Conservation (phyloP, 371 early-diverging fungal genomes). For the Umbelopsis sp. region DNA sequence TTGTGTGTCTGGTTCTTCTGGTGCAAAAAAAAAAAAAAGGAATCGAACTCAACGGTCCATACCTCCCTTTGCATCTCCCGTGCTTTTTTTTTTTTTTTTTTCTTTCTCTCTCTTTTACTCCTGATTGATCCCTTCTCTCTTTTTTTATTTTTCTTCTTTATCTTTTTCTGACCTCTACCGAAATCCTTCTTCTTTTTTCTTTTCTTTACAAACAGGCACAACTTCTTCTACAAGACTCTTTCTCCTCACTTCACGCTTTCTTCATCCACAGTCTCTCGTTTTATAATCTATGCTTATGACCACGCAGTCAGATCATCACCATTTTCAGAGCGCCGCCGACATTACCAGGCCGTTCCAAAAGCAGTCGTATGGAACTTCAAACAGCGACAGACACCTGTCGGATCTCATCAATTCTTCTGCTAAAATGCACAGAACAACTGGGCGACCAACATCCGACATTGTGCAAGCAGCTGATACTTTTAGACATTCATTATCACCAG, state of each 20-base stretch:
- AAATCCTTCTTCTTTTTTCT: constrained; percentile 18
- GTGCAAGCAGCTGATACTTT: constrained; percentile 31
- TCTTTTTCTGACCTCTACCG: constrained; percentile 18
- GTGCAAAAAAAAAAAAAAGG: background rate
- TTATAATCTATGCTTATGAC: constrained; percentile 10
- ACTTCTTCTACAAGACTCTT: constrained; percentile 6
- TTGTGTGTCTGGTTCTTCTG: background rate
- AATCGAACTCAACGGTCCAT: background rate
- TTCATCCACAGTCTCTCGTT: constrained; percentile 19
- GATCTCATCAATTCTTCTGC: constrained; percentile 33
- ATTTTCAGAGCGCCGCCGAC: background rate
- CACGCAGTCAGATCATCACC: constrained; percentile 12
- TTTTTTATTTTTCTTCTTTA: constrained; percentile 24
- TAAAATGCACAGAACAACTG: background rate
- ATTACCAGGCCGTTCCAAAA: background rate
- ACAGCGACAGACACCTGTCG: constrained; percentile 33
- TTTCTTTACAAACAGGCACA: constrained; percentile 9
- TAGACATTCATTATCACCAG: constrained; percentile 33
- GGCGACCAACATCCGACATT: constrained; percentile 37
- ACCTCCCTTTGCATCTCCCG: constrained; percentile 19
- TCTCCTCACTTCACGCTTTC: background rate
- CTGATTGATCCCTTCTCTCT: constrained; percentile 15
- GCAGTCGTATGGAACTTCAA: constrained; percentile 20
- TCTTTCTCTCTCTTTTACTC: background rate
- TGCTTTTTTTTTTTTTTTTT: background rate